These are phyloP conservation scores for Falciphora oryzae DNA, from an alignment of 2,329 filamentous ascomycete species.

Conservation along the genomic window DNA sequence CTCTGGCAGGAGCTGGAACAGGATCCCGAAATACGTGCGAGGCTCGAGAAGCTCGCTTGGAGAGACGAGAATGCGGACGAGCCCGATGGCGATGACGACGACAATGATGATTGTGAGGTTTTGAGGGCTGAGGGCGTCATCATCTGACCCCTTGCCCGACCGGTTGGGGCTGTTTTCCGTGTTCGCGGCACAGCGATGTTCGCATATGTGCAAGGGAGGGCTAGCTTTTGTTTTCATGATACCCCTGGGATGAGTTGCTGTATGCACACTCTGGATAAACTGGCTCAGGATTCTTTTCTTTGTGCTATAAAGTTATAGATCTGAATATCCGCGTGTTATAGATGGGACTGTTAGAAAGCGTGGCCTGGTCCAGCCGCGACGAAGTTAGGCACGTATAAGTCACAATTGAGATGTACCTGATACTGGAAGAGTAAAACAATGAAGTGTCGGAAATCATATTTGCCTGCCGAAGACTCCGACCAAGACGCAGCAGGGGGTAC, in stretches of 20 bases:
- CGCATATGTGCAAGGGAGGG: neutral
- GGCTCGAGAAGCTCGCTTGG: constrained; percentile 35
- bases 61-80: constrained; percentile 24
- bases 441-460: neutral
- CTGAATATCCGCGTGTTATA: neutral
- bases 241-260: neutral
- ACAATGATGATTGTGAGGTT: neutral
- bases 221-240: neutral
- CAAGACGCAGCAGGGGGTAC: neutral
- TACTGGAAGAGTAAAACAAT: neutral
- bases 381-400: neutral
- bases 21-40: constrained; percentile 37
- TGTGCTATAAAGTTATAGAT: neutral
- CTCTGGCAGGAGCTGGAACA: constrained; percentile 55
- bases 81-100: constrained; percentile 10
- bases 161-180: neutral
- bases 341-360: neutral
- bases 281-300: neutral
- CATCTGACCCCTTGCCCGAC: neutral
- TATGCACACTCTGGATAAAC: neutral
- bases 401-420: neutral
- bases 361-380: neutral
- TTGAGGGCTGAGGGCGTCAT: neutral
- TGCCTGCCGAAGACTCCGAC: neutral
- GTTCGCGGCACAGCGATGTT: neutral